Evolutionary conservation across 2,329 filamentous ascomycete genomes (phyloP).

Genomic region (Botrytis fabae): DNA sequence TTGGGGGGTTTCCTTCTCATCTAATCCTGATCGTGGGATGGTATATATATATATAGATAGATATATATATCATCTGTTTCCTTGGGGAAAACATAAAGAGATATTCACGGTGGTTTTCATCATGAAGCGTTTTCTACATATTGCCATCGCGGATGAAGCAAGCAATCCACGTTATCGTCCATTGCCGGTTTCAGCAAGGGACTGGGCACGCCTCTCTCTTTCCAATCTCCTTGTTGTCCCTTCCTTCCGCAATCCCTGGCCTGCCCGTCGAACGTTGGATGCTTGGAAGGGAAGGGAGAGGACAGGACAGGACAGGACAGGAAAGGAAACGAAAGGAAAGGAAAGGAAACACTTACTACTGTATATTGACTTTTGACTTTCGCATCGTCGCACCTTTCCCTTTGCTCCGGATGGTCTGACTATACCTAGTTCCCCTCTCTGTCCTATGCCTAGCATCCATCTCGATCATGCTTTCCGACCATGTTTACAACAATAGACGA

Average conservation of each 20-base stretch:
- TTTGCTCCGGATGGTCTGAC: not conserved
- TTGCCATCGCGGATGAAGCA: not conserved
- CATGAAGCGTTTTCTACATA: too few relatives aligned
- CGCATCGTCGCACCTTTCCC: not conserved
- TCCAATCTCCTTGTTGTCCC: constrained; percentile 2
- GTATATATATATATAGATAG: too few relatives aligned
- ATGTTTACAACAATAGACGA: not conserved
- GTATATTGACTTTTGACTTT: not conserved
- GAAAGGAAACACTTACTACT: not conserved
- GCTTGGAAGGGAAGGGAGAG: not conserved
- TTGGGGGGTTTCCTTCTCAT: not conserved
- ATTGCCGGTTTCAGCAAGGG: not conserved
- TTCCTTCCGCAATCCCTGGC: constrained; percentile 13
- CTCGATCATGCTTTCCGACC: not conserved
- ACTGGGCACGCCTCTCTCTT: not conserved
- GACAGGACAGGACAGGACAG: not conserved
- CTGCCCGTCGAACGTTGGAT: not conserved
- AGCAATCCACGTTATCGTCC: not conserved
- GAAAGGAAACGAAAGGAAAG: too few relatives aligned
- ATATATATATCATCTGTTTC: not conserved
- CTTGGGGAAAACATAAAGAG: not conserved
- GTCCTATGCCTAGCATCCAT: not conserved
- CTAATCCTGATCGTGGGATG: too few relatives aligned
- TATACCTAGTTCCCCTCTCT: not conserved
- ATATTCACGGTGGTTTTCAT: not conserved